Percentiles rank a stretch among this genome's conserved stretches.
phyloP scores from a whole-genome alignment of 2,329 filamentous ascomycete species.

The Trichoderma afroharzianum region DNA sequence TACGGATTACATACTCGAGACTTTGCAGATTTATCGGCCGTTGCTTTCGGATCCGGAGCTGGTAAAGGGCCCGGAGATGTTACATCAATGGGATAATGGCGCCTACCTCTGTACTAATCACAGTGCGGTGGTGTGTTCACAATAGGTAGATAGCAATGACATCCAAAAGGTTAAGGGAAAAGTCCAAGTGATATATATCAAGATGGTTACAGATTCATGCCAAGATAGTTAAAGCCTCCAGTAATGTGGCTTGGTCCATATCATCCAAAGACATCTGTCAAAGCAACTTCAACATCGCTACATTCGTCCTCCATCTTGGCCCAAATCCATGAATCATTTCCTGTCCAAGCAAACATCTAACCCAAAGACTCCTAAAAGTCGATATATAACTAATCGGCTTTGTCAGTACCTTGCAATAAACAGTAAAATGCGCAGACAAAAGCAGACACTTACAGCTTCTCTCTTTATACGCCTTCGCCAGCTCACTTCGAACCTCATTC shows the following conservation, averaged over 20 bases:
- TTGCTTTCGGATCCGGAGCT: not conserved
- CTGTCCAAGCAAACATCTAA: not conserved
- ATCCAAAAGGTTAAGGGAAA: not conserved
- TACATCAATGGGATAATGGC: not conserved
- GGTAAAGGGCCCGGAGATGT: not conserved
- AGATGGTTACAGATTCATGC: not conserved
- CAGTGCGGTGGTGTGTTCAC: not conserved
- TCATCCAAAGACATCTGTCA: not conserved
- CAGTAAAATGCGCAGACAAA: not conserved
- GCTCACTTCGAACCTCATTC: not conserved
- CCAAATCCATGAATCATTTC: not conserved
- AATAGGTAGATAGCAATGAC: not conserved
- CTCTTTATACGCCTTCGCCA: not conserved
- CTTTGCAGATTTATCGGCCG: not conserved
- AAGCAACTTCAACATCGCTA: not conserved
- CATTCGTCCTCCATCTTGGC: not conserved
- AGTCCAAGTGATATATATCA: not conserved
- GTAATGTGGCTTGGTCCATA: not conserved
- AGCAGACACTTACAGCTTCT: not conserved
- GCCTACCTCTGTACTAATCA: not conserved
- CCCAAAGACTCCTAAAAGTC: not conserved
- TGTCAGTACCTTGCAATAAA: not conserved
- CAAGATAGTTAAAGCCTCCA: not conserved
- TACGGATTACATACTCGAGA: not conserved
- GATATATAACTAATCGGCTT: not conserved